Conservation (phyloP, 2,329 filamentous ascomycete genomes). For the Ascochyta fabae region DNA sequence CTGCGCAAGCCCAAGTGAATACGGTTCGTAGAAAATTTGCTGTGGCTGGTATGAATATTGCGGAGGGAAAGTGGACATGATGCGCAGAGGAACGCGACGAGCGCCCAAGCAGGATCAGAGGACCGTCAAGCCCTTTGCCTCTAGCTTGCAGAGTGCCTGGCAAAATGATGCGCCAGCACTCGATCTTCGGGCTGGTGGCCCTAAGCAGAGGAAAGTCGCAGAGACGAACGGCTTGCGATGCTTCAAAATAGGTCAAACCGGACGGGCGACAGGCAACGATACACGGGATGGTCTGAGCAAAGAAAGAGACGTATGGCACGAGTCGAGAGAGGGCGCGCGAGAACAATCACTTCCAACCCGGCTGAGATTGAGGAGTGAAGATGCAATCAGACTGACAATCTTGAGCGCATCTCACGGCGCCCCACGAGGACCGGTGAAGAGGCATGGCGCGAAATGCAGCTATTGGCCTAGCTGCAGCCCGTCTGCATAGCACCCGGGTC, state of each 20-base stretch:
- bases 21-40: slow-evolving; percentile 27
- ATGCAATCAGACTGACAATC: slow-evolving; percentile 31
- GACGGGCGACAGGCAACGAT: slow-evolving; percentile 31
- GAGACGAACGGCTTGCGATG: slow-evolving; percentile 28
- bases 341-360: slow-evolving; percentile 38
- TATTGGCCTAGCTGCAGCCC: slow-evolving; percentile 44
- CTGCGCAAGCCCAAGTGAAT: slow-evolving; percentile 31
- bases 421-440: slow-evolving; percentile 48
- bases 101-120: slow-evolving; percentile 29
- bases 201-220: slow-evolving; percentile 19
- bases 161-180: slow-evolving; percentile 21
- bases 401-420: slow-evolving; percentile 38
- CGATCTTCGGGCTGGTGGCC: slow-evolving; percentile 33
- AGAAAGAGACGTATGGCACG: slow-evolving; percentile 31
- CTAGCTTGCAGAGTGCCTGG: slow-evolving; percentile 35
- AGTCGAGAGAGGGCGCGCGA: slow-evolving; percentile 41
- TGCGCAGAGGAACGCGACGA: slow-evolving; percentile 29
- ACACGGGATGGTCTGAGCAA: slow-evolving; percentile 30
- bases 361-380: slow-evolving; percentile 37
- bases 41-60: slow-evolving; percentile 31
- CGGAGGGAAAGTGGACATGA: slow-evolving; percentile 41
- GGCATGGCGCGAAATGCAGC: slow-evolving; percentile 33
- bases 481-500: slow-evolving; percentile 38
- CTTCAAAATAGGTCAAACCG: slow-evolving; percentile 22
- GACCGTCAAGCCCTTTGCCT: slow-evolving; percentile 32